These are phyloP conservation scores for Sporobolomyces roseus DNA, from an alignment of 768 basidiomycete species.

Conservation along the genomic window DNA sequence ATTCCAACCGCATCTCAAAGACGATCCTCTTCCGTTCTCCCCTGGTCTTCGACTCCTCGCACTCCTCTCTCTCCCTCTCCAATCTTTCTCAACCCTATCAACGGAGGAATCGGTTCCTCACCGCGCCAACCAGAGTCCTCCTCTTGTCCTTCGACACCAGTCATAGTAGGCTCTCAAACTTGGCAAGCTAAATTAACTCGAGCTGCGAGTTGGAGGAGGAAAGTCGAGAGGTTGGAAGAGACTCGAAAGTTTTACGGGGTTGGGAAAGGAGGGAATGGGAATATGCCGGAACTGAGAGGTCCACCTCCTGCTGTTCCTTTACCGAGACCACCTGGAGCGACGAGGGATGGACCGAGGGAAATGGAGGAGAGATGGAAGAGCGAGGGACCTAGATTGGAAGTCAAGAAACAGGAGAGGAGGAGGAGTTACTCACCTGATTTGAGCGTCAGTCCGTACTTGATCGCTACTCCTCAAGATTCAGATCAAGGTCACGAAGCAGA, in stretches of 20 bases:
- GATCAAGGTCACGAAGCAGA: too few species aligned
- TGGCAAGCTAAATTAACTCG: slow-evolving; percentile 18
- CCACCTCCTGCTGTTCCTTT: slow-evolving; percentile 21
- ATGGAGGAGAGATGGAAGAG: slow-evolving; percentile 32
- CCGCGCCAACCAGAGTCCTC: not conserved
- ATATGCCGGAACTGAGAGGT: not conserved
- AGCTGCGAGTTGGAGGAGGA: slow-evolving; percentile 25
- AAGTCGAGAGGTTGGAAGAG: slow-evolving; percentile 13
- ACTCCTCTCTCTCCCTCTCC: not conserved
- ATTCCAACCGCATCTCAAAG: slow-evolving; percentile 3
- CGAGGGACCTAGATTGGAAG: not conserved
- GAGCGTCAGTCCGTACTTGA: not conserved
- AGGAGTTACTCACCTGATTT: not conserved
- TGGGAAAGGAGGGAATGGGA: not conserved
- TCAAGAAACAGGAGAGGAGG: not conserved
- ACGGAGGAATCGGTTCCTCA: slow-evolving; percentile 5
- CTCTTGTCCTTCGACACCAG: not conserved
- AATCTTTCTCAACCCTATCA: not conserved
- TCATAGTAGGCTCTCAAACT: not conserved
- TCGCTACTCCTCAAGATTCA: not conserved
- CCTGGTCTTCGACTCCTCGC: not conserved
- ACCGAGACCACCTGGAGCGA: slow-evolving; percentile 2
- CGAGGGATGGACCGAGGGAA: not conserved
- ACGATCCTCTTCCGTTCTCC: slow-evolving; percentile 1
- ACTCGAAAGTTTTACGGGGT: slow-evolving; percentile 24